Base-by-base conservation (phyloP, 345 rosid species). In the Gossypium ekmanianum region DNA sequence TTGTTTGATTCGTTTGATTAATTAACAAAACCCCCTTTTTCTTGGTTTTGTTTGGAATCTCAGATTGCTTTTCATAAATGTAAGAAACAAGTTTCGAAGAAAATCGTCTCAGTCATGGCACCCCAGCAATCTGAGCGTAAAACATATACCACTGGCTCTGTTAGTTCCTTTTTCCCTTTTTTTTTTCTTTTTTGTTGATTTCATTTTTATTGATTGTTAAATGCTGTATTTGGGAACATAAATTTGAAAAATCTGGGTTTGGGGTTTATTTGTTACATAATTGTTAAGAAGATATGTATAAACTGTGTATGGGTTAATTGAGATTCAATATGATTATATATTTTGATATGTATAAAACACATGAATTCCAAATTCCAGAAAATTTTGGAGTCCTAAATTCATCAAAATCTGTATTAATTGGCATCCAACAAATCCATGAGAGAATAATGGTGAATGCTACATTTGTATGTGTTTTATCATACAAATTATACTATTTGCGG, bases 111-210 rank as follows among this genome's bases (percentile, higher is more conserved):
- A 0, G 94, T 91, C 74, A 88, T 91, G 85, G 83, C 94, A 71
- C 98, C 98, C 14, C 94, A 85, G 74, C 95, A 90, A 70, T 68
- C 91, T 24, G 87, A 90, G 71, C 87, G 98, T 68, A 86, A 74
- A 14, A 94, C 98, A 18, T 83, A 91, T 76, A 78, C 91, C 72
- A 91, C 94, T 20, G 99, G 99, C 82, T 88, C 93, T 63, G 97
- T 91, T 57, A 74, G 87, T 57, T 44, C 72, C 45, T 26, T 68
- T 2, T 51, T 12, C 9, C 17, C 4, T 5, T 61, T 34, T 34
- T 34, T 20, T 20, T 20, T 20, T 20, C 22, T 34, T 34, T 4
- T 6, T 34, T 29, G 6, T 29, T 34, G 41, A 11, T 43, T 70
- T 47, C 13, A 29, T 74, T 52, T 75, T 27, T 39, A 58, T 56